Evolutionary conservation across 441 rosid species (phyloP), one percentile per base, ranked within the genome.

Genomic region (Pelargonium cotyledonis): DNA sequence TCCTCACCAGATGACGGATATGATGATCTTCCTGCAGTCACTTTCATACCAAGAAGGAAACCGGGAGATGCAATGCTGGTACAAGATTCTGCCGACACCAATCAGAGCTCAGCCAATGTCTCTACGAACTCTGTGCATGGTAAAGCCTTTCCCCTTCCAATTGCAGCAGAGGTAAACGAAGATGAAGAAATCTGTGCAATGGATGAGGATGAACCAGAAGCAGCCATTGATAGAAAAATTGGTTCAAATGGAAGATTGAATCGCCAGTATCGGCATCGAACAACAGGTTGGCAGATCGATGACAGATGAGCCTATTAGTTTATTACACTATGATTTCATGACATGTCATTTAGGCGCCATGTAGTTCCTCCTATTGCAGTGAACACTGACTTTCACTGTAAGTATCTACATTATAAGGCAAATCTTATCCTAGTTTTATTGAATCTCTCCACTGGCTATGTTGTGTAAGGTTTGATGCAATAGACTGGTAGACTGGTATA

Each of bases 201-300:
- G 97, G 96, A 91, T 63, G 99, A 91, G 84, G 97, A 88, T 78
- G 85, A 84, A 71, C 80, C 82, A 2, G 87, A 85, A 73, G 65
- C 76, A 65, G 68, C 21, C 21, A 21, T 64, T 51, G 75, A 53
- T 55, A 77, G 63, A 53, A 75, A 63, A 67, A 65, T 31, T 49
- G 18, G 47, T 55, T 65, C 71, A 11, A 72, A 66, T 29, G 31
- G 31, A 58, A 86, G 70, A 81, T 63, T 83, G 10, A 79, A 79
- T 18, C 88, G 97, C 31, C 31, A 29, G 31, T 29, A 29, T 15
- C 85, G 77, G 68, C 91, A 94, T 80, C 77, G 98, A 46, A 43
- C 63, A 66, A 94, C 81, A 76, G 31, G 31, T 29, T 29, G 76
- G 80, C 63, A 78, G 26, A 57, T 70, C 63, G 29, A 88, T 82